These are phyloP conservation scores for Microbotryomycetes sp. DNA, from an alignment of 1,284 basidiomycete species.

Conservation along the genomic window DNA sequence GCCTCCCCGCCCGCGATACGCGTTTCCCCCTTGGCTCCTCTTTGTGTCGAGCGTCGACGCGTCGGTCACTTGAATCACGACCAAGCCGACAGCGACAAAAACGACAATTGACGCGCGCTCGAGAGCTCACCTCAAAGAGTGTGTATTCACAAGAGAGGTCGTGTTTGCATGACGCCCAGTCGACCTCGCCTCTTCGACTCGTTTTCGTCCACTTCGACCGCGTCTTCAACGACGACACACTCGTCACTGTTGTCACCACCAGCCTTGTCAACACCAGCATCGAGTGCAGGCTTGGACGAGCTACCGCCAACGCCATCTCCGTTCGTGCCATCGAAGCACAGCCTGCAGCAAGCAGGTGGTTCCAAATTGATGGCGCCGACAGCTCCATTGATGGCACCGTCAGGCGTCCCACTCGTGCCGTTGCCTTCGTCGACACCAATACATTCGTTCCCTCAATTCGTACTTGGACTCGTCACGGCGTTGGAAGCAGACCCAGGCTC, in stretches of 20 bases:
- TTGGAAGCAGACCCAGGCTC: slow-evolving; percentile 33
- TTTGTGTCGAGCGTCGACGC: no score
- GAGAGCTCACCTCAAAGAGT: no score
- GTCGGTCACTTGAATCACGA: no score
- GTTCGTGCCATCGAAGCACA: neutral
- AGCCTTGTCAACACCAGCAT: neutral
- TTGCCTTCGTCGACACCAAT: slow-evolving; percentile 11
- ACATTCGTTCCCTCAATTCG: slow-evolving; percentile 33
- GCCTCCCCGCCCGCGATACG: no score
- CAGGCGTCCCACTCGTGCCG: neutral
- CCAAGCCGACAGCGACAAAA: no score
- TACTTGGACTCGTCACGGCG: slow-evolving; percentile 37
- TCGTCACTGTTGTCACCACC: neutral
- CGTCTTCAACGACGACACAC: neutral
- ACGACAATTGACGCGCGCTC: no score
- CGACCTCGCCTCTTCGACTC: neutral
- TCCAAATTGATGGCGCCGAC: neutral
- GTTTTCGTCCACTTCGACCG: neutral
- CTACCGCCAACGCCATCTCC: neutral
- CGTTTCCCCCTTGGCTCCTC: no score
- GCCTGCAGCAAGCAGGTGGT: no score
- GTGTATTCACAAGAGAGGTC: no score
- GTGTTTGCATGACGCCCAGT: neutral
- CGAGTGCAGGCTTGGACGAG: neutral
- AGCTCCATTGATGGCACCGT: neutral